These are phyloP conservation scores for Stenocarpella maydis DNA, from an alignment of 2,329 filamentous ascomycete species.

Conservation along the genomic window DNA sequence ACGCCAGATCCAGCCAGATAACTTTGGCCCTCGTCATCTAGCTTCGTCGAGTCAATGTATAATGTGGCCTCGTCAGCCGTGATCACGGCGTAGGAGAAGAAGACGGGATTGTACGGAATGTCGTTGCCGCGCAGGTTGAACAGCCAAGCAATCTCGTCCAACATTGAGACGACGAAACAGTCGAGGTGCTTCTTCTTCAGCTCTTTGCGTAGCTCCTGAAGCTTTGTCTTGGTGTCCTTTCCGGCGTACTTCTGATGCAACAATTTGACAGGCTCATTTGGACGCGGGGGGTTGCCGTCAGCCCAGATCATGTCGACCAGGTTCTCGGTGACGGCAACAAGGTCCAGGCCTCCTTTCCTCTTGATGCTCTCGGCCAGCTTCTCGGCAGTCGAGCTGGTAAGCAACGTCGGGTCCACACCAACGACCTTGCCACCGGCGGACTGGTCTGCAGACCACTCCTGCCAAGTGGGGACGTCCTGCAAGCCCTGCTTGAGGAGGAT, in stretches of 20 bases:
- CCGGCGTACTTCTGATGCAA: conserved; percentile 79
- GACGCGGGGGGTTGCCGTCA: conserved; percentile 73
- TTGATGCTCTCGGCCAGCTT: conserved; percentile 88
- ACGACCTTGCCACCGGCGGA: conserved; percentile 87
- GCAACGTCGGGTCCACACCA: conserved; percentile 87
- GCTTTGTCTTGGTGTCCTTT: conserved; percentile 82
- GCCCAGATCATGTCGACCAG: conserved; percentile 94
- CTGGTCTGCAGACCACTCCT: conserved; percentile 92
- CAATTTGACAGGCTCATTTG: conserved; percentile 78
- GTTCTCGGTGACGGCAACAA: conserved; percentile 81
- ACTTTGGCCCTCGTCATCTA: conserved; percentile 71
- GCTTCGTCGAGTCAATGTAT: conserved; percentile 83
- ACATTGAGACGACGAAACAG: conserved; percentile 90
- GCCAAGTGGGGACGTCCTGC: conserved; percentile 94
- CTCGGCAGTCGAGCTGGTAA: conserved; percentile 69
- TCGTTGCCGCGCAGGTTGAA: conserved; percentile 96
- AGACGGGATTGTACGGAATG: conserved; percentile 97
- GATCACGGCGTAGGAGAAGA: conserved; percentile 94
- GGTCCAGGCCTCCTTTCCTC: conserved; percentile 80
- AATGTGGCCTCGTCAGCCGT: conserved; percentile 80
- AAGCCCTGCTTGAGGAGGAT: conserved; percentile 89
- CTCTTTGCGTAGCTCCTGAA: conserved; percentile 88
- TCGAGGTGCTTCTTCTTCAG: conserved; percentile 87
- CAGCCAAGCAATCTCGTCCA: conserved; percentile 98
- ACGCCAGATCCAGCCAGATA: conserved; percentile 78